A percentile compares a stretch with the other conserved stretches of the same genome.
These are phyloP conservation scores for Tetrapisispora taiwanensis DNA, from an alignment of 805 yeast species.

Conservation along the genomic window DNA sequence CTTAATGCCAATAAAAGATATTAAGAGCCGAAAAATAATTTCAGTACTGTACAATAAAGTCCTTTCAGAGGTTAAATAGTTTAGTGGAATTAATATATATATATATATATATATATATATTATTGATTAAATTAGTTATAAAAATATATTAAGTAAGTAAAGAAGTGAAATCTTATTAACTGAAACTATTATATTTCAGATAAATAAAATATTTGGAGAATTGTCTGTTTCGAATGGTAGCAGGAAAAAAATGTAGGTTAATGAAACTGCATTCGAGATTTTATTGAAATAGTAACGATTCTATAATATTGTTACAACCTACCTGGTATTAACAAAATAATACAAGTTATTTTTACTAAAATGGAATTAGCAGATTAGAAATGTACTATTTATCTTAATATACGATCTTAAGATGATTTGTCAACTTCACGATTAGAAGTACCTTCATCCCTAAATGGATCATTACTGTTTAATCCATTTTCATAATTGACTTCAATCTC, in stretches of 20 bases:
- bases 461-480: not conserved
- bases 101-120: too few species aligned
- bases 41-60: too few species aligned
- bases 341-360: too few species aligned
- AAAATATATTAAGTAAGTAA: not conserved
- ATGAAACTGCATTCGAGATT: not conserved
- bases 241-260: not conserved
- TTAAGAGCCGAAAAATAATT: too few species aligned
- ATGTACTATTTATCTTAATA: not conserved
- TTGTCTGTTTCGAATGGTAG: not conserved
- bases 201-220: too few species aligned
- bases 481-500: not conserved
- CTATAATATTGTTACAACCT: not conserved
- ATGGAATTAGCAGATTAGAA: not conserved
- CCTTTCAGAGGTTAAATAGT: too few species aligned
- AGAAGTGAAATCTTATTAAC: not conserved
- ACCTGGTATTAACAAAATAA: not conserved
- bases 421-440: not conserved
- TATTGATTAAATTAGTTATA: not conserved
- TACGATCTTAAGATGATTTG: not conserved
- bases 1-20: too few species aligned
- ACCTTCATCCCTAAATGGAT: conserved; percentile 4
- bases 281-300: not conserved
- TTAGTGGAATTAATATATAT: too few species aligned
- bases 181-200: too few species aligned